Percentiles rank a stretch among this genome's conserved stretches.
Conservation (phyloP, 768 basidiomycete genomes). For the Tephrocybe sp. region DNA sequence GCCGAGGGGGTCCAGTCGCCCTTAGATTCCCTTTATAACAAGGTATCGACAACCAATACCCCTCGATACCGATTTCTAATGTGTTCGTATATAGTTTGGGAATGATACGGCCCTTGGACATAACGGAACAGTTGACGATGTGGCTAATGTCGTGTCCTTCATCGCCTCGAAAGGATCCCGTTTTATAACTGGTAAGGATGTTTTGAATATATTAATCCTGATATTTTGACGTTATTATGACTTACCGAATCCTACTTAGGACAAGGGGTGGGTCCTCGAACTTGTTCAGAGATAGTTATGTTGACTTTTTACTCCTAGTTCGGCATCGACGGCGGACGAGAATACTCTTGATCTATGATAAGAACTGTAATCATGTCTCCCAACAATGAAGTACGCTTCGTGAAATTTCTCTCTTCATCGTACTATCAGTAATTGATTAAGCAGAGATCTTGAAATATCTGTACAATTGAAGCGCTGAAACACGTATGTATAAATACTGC, state of each 20-base stretch:
- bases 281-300: not conserved
- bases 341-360: constrained; percentile 7
- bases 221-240: too few species aligned
- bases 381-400: too few species aligned
- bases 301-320: not conserved
- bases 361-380: too few species aligned
- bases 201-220: not conserved
- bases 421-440: too few species aligned
- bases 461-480: too few species aligned
- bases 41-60: constrained; percentile 1
- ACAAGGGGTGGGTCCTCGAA: constrained; percentile 17
- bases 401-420: too few species aligned
- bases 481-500: too few species aligned
- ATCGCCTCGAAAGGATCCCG: constrained; percentile 33
- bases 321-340: constrained; percentile 10
- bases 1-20: not conserved
- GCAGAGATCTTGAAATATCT: too few species aligned
- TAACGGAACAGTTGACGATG: constrained; percentile 27
- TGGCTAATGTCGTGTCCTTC: constrained; percentile 37
- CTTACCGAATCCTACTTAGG: too few species aligned
- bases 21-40: constrained; percentile 1
- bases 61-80: not conserved
- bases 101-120: constrained; percentile 10
- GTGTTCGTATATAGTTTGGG: not conserved
- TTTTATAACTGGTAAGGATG: constrained; percentile 31